Conservation (phyloP, 345 rosid species). For the Murraya paniculata region DNA sequence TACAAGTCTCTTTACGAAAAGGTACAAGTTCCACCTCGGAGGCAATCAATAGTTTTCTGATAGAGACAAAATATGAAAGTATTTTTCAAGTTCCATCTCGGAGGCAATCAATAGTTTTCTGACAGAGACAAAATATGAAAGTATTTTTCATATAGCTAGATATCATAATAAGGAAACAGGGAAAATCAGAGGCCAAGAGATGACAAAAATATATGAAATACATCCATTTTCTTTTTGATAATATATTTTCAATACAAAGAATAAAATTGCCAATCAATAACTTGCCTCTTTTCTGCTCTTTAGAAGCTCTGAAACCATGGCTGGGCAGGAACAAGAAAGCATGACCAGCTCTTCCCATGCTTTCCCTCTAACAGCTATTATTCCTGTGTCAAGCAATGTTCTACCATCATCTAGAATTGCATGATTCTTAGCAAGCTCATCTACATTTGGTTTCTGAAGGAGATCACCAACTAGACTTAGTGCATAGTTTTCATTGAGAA, state of each 20-base stretch:
- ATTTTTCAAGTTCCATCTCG: not conserved
- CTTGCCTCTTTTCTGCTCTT: constrained; percentile 62
- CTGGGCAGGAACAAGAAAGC: constrained; percentile 76
- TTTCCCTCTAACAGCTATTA: constrained; percentile 83
- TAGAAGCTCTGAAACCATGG: constrained; percentile 74
- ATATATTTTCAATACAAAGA: not conserved
- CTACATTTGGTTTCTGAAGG: constrained; percentile 79
- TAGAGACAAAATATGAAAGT: not conserved
- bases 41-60: not conserved
- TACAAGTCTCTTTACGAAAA: not conserved
- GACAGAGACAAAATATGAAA: not conserved
- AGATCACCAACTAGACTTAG: constrained; percentile 75
- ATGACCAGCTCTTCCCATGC: constrained; percentile 80
- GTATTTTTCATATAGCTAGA: not conserved
- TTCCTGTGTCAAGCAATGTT: constrained; percentile 90
- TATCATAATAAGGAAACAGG: not conserved
- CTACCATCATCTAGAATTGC: constrained; percentile 91
- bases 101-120: not conserved
- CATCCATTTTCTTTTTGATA: not conserved
- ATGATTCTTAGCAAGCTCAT: constrained; percentile 63
- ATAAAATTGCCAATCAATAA: constrained; percentile 10
- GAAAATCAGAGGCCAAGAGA: not conserved
- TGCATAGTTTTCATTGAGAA: constrained; percentile 31
- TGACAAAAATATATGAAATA: not conserved
- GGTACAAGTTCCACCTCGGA: constrained; percentile 2